Evolutionary conservation across 106 monocot species (phyloP), one percentile per base, ranked within the genome.

Genomic region (Allium sativum): DNA sequence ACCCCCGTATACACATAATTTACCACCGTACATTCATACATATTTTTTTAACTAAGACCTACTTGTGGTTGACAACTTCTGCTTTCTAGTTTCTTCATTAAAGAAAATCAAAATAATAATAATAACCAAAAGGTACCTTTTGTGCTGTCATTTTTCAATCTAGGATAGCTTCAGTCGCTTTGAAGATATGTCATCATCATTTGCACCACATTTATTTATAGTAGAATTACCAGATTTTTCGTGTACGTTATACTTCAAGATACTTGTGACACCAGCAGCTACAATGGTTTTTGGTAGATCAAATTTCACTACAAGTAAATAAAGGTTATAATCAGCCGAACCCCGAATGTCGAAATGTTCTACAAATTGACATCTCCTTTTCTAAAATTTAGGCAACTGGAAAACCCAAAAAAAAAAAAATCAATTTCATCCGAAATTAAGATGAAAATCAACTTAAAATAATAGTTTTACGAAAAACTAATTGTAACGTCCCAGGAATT

Each of bases 251-350:
- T 80, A 72, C 54, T 48, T 68, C 40, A 59, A 19, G 51, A 82
- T 57, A 42, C 84, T 84, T 40, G 96, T 96, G 12, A 79, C 82
- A 14, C 91, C 56, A 1, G 87, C 96, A 62, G 72, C 52, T 9
- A 65, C 45, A 12, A 20, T 67, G 40, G 70, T 40, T 70, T 87
- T n/a, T n/a, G n/a, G n/a, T n/a, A n/a, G n/a, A n/a, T n/a, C n/a
- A n/a, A n/a, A n/a, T n/a, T n/a, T n/a, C n/a, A n/a, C n/a, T n/a
- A n/a, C n/a, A n/a, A n/a, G n/a, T n/a, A n/a, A n/a, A n/a, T n/a
- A n/a, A n/a, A n/a, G n/a, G n/a, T n/a, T n/a, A n/a, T n/a, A n/a
- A n/a, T n/a, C n/a, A n/a, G n/a, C n/a, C n/a, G n/a, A n/a, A n/a
- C n/a, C n/a, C n/a, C n/a, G n/a, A n/a, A n/a, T n/a, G n/a, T n/a